These are phyloP conservation scores for Penicillium steckii DNA, from an alignment of 495 filamentous ascomycete species.

Conservation along the genomic window DNA sequence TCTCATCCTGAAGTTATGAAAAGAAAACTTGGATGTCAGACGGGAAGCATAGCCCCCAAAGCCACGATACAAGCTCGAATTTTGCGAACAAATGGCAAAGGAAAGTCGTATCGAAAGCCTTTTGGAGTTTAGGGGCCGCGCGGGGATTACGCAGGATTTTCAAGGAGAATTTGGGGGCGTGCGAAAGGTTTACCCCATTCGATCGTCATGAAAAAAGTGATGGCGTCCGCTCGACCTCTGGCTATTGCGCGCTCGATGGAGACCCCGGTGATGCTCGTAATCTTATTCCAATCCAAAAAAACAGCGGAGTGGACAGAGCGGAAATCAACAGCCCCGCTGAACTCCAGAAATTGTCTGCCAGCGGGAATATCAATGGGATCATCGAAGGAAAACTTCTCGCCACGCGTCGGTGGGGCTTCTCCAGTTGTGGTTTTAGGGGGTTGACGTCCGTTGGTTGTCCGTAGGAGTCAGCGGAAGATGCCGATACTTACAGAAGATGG, in stretches of 20 bases:
- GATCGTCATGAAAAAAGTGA: neutral
- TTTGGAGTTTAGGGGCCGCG: slow-evolving; percentile 1
- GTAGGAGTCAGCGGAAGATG: too few relatives aligned
- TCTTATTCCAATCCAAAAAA: neutral
- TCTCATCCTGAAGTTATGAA: neutral
- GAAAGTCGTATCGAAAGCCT: neutral
- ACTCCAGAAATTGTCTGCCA: neutral
- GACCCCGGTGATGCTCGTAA: neutral
- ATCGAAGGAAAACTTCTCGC: neutral
- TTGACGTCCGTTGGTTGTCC: too few relatives aligned
- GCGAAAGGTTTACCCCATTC: neutral
- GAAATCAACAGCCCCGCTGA: neutral
- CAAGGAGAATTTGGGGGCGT: neutral
- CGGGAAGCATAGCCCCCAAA: neutral
- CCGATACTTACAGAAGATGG: too few relatives aligned
- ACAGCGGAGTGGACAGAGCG: neutral
- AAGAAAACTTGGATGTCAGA: neutral
- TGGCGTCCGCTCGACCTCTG: too few relatives aligned
- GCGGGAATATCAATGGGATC: neutral
- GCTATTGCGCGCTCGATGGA: too few relatives aligned
- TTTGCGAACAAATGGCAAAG: neutral
- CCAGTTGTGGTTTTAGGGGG: neutral
- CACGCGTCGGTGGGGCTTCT: neutral
- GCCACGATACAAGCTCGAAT: neutral
- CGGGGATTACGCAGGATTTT: neutral